Percentiles rank a stretch among this genome's conserved stretches.
Evolutionary conservation across 2,329 filamentous ascomycete genomes (phyloP).

Genomic region (Karstenula rhodostoma): DNA sequence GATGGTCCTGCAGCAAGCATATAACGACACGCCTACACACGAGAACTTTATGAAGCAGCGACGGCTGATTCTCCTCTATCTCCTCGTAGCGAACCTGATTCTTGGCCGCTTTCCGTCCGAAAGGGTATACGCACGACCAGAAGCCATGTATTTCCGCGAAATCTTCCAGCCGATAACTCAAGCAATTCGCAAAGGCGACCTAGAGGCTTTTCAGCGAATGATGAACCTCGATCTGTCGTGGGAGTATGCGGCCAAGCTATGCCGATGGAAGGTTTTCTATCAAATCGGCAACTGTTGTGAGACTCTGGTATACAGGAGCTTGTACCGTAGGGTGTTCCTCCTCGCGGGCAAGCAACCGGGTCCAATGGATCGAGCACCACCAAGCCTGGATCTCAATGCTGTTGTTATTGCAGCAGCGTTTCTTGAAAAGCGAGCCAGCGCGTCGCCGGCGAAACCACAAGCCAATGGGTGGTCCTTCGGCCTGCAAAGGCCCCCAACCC

Average conservation of each 20-base stretch:
- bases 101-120: slow-evolving; percentile 82
- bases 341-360: slow-evolving; percentile 75
- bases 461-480: slow-evolving; percentile 46
- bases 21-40: slow-evolving; percentile 70
- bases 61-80: slow-evolving; percentile 80
- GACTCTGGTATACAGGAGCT: slow-evolving; percentile 82
- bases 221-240: slow-evolving; percentile 57
- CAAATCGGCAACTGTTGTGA: slow-evolving; percentile 80
- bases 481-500: slow-evolving; percentile 62
- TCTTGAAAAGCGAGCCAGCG: slow-evolving; percentile 64
- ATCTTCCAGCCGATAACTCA: slow-evolving; percentile 77
- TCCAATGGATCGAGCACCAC: slow-evolving; percentile 67
- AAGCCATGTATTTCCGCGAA: slow-evolving; percentile 69
- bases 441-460: slow-evolving; percentile 35
- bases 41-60: slow-evolving; percentile 70
- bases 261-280: slow-evolving; percentile 77
- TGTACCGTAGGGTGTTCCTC: slow-evolving; percentile 80
- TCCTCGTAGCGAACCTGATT: slow-evolving; percentile 83
- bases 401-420: slow-evolving; percentile 70
- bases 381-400: slow-evolving; percentile 76
- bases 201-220: slow-evolving; percentile 75
- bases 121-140: slow-evolving; percentile 71
- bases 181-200: slow-evolving; percentile 77
- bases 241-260: slow-evolving; percentile 68
- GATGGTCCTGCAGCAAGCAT: slow-evolving; percentile 78